Percentiles rank a stretch among this genome's conserved stretches.
These are phyloP conservation scores for Triangularia verruculosa DNA, from an alignment of 2,329 filamentous ascomycete genomes.

Conservation along the genomic window DNA sequence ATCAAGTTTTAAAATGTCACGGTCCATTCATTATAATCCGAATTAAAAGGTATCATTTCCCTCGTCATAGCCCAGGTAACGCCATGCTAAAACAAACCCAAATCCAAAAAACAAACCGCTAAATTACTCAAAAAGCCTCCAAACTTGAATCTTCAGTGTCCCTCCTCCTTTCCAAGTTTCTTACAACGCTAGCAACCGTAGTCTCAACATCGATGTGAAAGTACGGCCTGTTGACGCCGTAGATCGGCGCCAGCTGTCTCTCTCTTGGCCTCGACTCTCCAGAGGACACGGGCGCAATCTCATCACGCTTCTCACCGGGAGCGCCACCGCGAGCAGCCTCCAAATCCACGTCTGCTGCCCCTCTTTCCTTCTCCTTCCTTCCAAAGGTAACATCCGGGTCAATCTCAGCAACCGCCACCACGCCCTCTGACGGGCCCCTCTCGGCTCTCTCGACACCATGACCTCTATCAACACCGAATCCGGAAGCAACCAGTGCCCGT, in stretches of 20 bases:
- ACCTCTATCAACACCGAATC: conserved; percentile 46
- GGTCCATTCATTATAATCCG: not conserved
- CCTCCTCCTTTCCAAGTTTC: conserved; percentile 16
- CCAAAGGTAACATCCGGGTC: not conserved
- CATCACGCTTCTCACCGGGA: not conserved
- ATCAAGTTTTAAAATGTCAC: not conserved
- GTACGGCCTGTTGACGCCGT: conserved; percentile 44
- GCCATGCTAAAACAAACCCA: not conserved
- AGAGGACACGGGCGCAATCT: conserved; percentile 27
- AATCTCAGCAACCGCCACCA: conserved; percentile 20
- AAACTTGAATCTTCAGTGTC: not conserved
- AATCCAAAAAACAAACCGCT: not conserved
- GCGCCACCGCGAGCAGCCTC: conserved; percentile 16
- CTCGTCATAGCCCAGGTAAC: not conserved
- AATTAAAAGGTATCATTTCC: not conserved
- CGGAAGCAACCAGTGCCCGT: conserved; percentile 52
- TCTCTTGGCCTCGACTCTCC: not conserved
- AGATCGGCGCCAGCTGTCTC: conserved; percentile 31
- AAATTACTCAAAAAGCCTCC: not conserved
- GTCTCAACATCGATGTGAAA: conserved; percentile 47
- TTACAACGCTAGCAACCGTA: conserved; percentile 39
- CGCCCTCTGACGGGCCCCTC: conserved; percentile 12
- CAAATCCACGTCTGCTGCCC: conserved; percentile 13
- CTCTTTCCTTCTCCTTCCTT: not conserved
- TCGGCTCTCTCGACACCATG: not conserved